phyloP scores from a whole-genome alignment of 176 grass and related monocot species.

The Bromus sterilis region DNA sequence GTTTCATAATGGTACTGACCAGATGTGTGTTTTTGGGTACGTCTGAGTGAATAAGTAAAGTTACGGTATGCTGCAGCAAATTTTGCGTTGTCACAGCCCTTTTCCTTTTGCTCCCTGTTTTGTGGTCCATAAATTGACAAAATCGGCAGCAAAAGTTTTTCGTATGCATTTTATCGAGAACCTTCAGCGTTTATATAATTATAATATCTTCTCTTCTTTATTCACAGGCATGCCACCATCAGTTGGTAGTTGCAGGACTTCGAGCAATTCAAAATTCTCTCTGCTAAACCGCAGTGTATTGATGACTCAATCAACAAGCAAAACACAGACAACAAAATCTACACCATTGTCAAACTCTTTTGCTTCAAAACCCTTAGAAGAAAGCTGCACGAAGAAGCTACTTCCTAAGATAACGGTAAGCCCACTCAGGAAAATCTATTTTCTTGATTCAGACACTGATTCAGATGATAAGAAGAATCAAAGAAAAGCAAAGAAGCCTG shows the following conservation, averaged over 20 bases:
- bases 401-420: conserved; percentile 57
- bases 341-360: conserved; percentile 20
- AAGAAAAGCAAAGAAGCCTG: conserved; percentile 14
- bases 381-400: conserved; percentile 61
- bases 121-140: neutral
- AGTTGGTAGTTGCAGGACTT: conserved; percentile 32
- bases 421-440: conserved; percentile 70
- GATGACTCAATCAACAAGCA: conserved; percentile 42
- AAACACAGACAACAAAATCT: conserved; percentile 34
- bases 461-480: conserved; percentile 44
- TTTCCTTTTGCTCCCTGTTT: neutral
- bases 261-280: conserved; percentile 55
- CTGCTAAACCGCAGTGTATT: conserved; percentile 39
- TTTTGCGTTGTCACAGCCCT: neutral
- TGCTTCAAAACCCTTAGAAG: conserved; percentile 54
- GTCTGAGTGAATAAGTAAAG: neutral
- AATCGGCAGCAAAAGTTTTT: neutral
- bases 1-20: neutral
- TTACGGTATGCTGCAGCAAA: neutral
- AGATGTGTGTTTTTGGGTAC: neutral
- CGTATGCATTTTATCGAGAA: neutral
- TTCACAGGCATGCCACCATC: conserved; percentile 48
- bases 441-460: conserved; percentile 85
- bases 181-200: neutral
- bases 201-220: conserved; percentile 18